Evolutionary conservation across 164 flowering plant species (phyloP), one percentile per base, ranked within the genome.

Genomic region (Vitis rupestris): DNA sequence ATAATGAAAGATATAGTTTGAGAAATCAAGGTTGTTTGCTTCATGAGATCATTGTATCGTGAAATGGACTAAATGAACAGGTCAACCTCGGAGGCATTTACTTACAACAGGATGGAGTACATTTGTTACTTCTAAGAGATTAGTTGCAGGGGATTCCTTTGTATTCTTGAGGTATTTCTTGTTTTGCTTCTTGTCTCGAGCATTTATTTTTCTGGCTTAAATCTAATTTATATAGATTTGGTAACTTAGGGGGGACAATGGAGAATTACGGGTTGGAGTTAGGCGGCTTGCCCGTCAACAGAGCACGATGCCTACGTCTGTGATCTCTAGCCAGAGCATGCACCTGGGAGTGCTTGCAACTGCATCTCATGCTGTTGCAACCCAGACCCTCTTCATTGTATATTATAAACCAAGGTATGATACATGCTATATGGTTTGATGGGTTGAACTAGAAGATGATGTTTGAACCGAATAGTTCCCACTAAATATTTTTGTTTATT

Each of bases 31-130:
- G 44, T 37, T 37, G 44, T 37, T 37, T 37, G 44, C 7, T 27
- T 49, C 2, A 49, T 13, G 17, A 14, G 49, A 23, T 50, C 51
- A 8, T 9, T 15, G 9, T 15, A 14, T 52, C 55, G 1, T 10
- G 16, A 16, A 27, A 9, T 30, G 16, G 31, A 27, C 48, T 23
- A 27, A 54, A 75, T 66, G 57, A 61, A 73, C 82, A 93, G 98
- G 98, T 57, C 98, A 93, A 78, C 98, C 98, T 48, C 78, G 97
- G 62, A 86, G 98, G 78, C 98, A 94, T 85, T 82, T 94, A 78
- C 90, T 94, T 48, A 94, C 98, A 8, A 92, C 98, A 2, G 98
- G 98, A 27, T 94, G 98, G 98, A 94, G 98, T 74, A 88, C 91
- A 4, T 94, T 94, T 82, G 97, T 94, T 29, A 85, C 94, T 67